These are phyloP conservation scores for Evernia prunastri DNA, from an alignment of 495 filamentous ascomycete species.

Conservation along the genomic window DNA sequence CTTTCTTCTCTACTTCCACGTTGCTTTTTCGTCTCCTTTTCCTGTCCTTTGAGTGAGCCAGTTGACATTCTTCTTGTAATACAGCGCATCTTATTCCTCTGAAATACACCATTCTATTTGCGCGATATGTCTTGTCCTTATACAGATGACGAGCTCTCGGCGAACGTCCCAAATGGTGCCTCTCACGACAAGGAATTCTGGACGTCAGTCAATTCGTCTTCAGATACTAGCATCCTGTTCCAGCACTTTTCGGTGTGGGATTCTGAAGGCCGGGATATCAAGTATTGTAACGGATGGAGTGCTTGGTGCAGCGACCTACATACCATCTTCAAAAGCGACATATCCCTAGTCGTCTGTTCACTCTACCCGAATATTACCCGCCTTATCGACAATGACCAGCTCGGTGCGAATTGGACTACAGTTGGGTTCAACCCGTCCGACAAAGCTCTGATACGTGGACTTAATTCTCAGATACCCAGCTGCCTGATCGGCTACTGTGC, in stretches of 20 bases:
- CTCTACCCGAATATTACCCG: background rate
- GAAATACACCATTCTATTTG: background rate
- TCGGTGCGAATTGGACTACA: background rate
- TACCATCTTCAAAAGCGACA: background rate
- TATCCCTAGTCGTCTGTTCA: background rate
- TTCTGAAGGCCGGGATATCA: background rate
- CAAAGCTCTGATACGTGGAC: background rate
- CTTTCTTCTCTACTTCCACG: too few relatives aligned
- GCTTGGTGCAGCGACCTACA: background rate
- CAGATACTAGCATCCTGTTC: background rate
- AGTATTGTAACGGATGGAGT: background rate
- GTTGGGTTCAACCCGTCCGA: background rate
- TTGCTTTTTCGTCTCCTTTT: too few relatives aligned
- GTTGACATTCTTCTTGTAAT: too few relatives aligned
- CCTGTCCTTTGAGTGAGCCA: too few relatives aligned
- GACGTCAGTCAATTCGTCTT: background rate
- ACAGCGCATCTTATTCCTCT: background rate
- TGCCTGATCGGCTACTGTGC: background rate
- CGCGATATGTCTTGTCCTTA: background rate
- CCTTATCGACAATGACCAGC: background rate
- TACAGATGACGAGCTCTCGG: background rate
- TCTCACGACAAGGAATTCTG: too few relatives aligned
- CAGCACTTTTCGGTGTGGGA: background rate
- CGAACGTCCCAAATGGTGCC: too few relatives aligned
- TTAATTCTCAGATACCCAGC: background rate